A percentile compares a stretch with the other conserved stretches of the same genome.
These are phyloP conservation scores for Hymenoscyphus linearis DNA, from an alignment of 2,329 filamentous ascomycete genomes.

Conservation along the genomic window DNA sequence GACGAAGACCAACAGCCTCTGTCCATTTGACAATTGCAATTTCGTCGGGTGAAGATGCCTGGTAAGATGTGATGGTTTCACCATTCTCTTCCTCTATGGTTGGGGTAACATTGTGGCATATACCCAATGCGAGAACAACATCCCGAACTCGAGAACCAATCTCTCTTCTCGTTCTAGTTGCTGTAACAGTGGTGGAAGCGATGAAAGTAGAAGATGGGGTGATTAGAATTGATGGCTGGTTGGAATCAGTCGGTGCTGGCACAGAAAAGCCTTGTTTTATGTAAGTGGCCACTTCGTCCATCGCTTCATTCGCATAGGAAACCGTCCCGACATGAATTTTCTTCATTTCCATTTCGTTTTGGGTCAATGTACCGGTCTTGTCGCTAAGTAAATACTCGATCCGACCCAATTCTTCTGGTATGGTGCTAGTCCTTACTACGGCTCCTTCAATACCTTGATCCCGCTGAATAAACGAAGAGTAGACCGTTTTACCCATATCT, in stretches of 20 bases:
- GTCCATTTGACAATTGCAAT: slow-evolving; percentile 98
- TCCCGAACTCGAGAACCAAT: slow-evolving; percentile 92
- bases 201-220: slow-evolving; percentile 70
- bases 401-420: slow-evolving; percentile 89
- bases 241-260: slow-evolving; percentile 40
- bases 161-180: slow-evolving; percentile 82
- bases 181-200: slow-evolving; percentile 51
- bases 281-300: slow-evolving; percentile 92
- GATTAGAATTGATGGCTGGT: slow-evolving; percentile 50
- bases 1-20: slow-evolving; percentile 80
- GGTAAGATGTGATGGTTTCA: slow-evolving; percentile 73
- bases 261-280: slow-evolving; percentile 75
- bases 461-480: slow-evolving; percentile 90
- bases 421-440: slow-evolving; percentile 92
- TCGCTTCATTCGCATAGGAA: slow-evolving; percentile 95
- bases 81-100: slow-evolving; percentile 81
- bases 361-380: slow-evolving; percentile 96
- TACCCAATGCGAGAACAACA: slow-evolving; percentile 81
- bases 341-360: slow-evolving; percentile 98
- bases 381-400: slow-evolving; percentile 96
- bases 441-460: slow-evolving; percentile 87
- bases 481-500: slow-evolving; percentile 94
- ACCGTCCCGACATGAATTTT: slow-evolving; percentile 98
- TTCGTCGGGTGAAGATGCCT: slow-evolving; percentile 95
- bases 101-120: slow-evolving; percentile 97